Conservation (phyloP, 2,329 filamentous ascomycete genomes). For the Sporothrix dimorphospora region DNA sequence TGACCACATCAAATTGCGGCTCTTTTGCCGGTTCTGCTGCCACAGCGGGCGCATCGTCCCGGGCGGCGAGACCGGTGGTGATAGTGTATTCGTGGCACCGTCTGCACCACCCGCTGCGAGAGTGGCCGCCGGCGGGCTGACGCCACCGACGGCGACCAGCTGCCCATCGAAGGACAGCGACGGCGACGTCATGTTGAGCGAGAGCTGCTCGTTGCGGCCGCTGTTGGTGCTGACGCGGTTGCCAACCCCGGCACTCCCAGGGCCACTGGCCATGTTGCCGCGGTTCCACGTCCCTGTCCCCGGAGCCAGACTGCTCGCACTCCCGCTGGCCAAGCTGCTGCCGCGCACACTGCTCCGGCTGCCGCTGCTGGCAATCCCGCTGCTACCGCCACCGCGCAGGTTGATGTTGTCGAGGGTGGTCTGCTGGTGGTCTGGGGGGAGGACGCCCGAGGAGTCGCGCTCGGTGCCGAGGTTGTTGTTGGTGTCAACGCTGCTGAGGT, state of each 20-base stretch:
- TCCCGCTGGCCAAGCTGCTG: not conserved
- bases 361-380: constrained; percentile 1
- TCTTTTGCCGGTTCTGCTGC: constrained; percentile 57
- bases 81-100: not conserved
- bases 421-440: not conserved
- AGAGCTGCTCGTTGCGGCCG: constrained; percentile 3
- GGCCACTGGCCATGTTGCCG: not conserved
- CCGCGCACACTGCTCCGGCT: not conserved
- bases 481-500: not conserved
- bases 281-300: not conserved
- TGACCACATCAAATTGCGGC: constrained; percentile 52
- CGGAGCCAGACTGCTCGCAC: not conserved
- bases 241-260: not conserved
- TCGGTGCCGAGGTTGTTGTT: not conserved
- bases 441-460: constrained; percentile 12
- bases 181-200: constrained; percentile 24
- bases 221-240: not conserved
- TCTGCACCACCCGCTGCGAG: not conserved
- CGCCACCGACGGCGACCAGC: not conserved
- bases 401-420: not conserved
- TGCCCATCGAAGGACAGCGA: constrained; percentile 14
- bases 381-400: constrained; percentile 23
- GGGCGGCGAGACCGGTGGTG: not conserved
- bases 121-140: constrained; percentile 1
- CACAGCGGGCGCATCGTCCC: constrained; percentile 48